These are phyloP conservation scores for Heliosperma pusillum DNA, from an alignment of 148 eudicot species.

Conservation along the genomic window DNA sequence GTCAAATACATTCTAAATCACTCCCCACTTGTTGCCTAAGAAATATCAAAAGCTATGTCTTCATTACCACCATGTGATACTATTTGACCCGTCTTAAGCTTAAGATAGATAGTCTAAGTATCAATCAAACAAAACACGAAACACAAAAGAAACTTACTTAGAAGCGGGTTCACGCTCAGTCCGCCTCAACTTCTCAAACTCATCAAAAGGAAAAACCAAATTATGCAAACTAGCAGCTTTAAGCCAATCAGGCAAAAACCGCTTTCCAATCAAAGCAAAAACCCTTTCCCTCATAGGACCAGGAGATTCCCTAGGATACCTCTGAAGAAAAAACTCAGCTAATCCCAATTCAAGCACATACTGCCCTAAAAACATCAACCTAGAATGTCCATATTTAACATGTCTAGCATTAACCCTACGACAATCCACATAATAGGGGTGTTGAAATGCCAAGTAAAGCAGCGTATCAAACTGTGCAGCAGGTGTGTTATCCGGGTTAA, in stretches of 20 bases:
- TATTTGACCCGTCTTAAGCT: too few relatives aligned
- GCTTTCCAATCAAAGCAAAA: slow-evolving; percentile 74
- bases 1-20: too few relatives aligned
- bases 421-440: slow-evolving; percentile 65
- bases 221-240: slow-evolving; percentile 88
- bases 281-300: slow-evolving; percentile 92
- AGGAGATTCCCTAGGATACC: slow-evolving; percentile 81
- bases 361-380: slow-evolving; percentile 81
- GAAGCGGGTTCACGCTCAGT: slow-evolving; percentile 81
- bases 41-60: too few relatives aligned
- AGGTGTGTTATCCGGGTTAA: slow-evolving; percentile 73
- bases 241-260: slow-evolving; percentile 65
- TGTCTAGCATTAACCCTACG: slow-evolving; percentile 73
- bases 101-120: too few relatives aligned
- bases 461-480: slow-evolving; percentile 89
- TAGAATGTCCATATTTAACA: slow-evolving; percentile 79
- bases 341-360: slow-evolving; percentile 81
- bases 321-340: slow-evolving; percentile 88
- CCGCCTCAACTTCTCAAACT: slow-evolving; percentile 65
- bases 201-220: slow-evolving; percentile 83
- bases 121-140: background rate
- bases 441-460: slow-evolving; percentile 88
- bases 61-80: too few relatives aligned
- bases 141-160: slow-evolving; percentile 50
- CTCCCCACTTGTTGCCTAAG: too few relatives aligned